Base-by-base conservation (phyloP, 1,139 yeast species). In the Geotrichum klebahnii region DNA sequence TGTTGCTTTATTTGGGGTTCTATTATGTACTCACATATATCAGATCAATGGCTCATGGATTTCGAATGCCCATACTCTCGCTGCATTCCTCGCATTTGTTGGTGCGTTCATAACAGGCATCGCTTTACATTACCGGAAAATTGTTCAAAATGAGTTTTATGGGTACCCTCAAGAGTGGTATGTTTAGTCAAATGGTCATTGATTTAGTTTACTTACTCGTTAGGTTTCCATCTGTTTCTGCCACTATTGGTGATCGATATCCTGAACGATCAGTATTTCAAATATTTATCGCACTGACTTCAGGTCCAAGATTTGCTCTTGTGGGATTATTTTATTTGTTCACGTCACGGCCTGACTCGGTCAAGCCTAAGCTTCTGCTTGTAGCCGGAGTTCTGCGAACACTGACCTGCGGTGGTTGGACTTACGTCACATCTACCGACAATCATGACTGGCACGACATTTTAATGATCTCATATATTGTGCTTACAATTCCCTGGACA, bases 361-460 rank as follows among this genome's bases (percentile, higher is more conserved):
- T 60, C 9, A 59, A 69, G 31, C 80, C 86, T 2, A 59, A 62
- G 51, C 54, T 73, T 29, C 64, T 76, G 46, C 63, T 81, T 9
- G 56, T 79, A 1, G 66, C 81, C 2, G 98, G 98, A 9, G 54
- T 85, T 1, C 53, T 85, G 20, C 79, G 98, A 67, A 92, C 98
- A 0, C 78, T 92, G 52, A 84, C 96, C 1, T 92, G 98, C 63
- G 98, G 98, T 60, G 97, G 97, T 10, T 92, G 97, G 97, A 96
- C 94, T 14, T 92, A 92, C 64, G 84, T 92, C 57, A 92, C 98
- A 1, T 86, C 96, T 8, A 88, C 97, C 0, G 98, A 92, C 66
- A 96, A 92, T 65, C 98, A 90, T 62, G 96, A 90, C 68, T 83
- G 84, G 74, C 98, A 92, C 66, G 97, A 92, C 63, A 81, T 92